phyloP scores from a whole-genome alignment of 2,329 filamentous ascomycete species.

The Clarireedia sp. region DNA sequence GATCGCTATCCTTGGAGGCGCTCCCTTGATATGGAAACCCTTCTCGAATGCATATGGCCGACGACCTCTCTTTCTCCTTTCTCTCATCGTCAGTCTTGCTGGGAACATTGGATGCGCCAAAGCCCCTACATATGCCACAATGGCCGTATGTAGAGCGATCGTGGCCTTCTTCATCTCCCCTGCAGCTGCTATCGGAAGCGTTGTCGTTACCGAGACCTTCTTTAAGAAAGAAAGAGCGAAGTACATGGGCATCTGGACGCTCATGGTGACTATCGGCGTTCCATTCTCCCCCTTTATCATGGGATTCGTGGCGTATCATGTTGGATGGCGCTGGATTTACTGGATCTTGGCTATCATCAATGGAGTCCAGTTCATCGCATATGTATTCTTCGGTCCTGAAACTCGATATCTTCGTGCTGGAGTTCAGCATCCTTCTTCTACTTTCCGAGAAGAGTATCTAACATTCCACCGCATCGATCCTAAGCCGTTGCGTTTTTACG shows the following conservation, averaged over 20 bases:
- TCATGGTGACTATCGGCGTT: constrained; percentile 16
- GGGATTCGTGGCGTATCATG: constrained; percentile 31
- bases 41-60: constrained; percentile 43
- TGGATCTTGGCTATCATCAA: constrained; percentile 45
- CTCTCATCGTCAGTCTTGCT: constrained; percentile 35
- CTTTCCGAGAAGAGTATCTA: constrained; percentile 28
- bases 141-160: constrained; percentile 40
- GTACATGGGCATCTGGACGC: constrained; percentile 47
- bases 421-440: constrained; percentile 8
- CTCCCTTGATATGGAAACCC: constrained; percentile 45
- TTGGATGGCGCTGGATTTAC: constrained; percentile 11
- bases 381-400: constrained; percentile 48
- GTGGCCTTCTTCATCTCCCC: constrained; percentile 46
- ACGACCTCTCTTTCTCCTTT: constrained; percentile 42
- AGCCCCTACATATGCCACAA: constrained; percentile 37
- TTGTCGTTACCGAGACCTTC: constrained; percentile 47
- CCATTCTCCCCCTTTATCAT: constrained; percentile 25
- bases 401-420: constrained; percentile 41
- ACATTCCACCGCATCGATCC: constrained; percentile 45
- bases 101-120: constrained; percentile 46
- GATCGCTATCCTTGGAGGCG: constrained; percentile 44
- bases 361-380: constrained; percentile 46
- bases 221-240: constrained; percentile 44
- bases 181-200: constrained; percentile 42
- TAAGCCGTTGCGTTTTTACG: constrained; percentile 38